Percentiles rank a stretch among this genome's conserved stretches.
These are phyloP conservation scores for Erythrobasidium yunnanense DNA, from an alignment of 768 basidiomycete genomes.

Conservation along the genomic window DNA sequence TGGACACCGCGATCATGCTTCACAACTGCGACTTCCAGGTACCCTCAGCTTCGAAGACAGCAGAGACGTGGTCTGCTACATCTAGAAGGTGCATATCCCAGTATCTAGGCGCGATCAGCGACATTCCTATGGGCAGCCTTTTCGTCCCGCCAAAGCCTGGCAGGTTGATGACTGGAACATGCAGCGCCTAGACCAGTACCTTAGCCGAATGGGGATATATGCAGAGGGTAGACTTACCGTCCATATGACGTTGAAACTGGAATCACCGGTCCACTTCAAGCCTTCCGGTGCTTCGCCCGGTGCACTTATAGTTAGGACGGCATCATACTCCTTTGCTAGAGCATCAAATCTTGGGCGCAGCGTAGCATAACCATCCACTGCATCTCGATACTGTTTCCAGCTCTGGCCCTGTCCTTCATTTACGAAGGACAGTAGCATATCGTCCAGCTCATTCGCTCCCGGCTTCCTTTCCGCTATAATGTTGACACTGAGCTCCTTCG, in stretches of 20 bases:
- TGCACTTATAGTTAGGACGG: conserved; percentile 38
- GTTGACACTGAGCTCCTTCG: conserved; percentile 2
- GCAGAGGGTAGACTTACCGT: background rate
- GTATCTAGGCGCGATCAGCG: conserved; percentile 39
- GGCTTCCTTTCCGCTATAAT: background rate
- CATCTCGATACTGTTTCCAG: conserved; percentile 32
- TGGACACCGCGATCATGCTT: background rate
- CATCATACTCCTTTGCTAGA: conserved; percentile 38
- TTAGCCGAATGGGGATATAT: no score
- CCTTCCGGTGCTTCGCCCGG: conserved; percentile 37
- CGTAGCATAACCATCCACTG: conserved; percentile 37
- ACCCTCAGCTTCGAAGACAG: background rate
- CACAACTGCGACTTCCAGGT: background rate
- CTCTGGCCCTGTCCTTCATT: conserved; percentile 25
- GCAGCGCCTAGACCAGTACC: background rate
- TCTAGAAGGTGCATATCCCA: background rate
- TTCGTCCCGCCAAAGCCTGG: conserved; percentile 39
- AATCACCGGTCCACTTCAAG: conserved; percentile 33
- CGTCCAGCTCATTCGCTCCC: background rate
- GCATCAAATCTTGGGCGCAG: conserved; percentile 38
- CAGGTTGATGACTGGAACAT: conserved; percentile 32
- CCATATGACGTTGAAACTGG: conserved; percentile 1
- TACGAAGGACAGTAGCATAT: conserved; percentile 31
- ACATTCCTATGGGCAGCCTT: conserved; percentile 40
- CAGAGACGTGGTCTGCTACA: background rate